Evolutionary conservation across 306 rosid species (phyloP), one percentile per base, ranked within the genome.

Genomic region (Arachis stenosperma): DNA sequence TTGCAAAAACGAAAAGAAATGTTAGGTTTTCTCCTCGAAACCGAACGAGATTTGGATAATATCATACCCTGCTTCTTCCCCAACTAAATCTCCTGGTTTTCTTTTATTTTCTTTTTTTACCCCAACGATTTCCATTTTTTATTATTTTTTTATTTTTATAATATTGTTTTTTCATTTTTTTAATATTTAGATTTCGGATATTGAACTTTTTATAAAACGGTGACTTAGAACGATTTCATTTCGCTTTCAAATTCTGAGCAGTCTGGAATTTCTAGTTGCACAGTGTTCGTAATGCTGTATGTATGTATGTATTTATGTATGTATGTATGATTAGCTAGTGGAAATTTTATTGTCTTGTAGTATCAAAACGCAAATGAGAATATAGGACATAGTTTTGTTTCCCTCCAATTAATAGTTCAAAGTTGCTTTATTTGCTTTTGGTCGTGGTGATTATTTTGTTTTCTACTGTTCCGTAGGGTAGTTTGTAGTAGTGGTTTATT

Each of bases 1-100:
- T 39, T 61, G 9, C 15, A 54, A 70, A 17, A 44, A 10, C 12
- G n/a, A 4, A 12, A 12, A 50, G 5, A n/a, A 52, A n/a, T 57
- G 4, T 69, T 77, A 51, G 79, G 73, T 44, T 75, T 65, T 61
- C 14, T 43, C 50, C 41, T 75, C 14, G 0, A 1, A 51, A 12
- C 30, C 53, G 22, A 47, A 17, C 30, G 3, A 13, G 43, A 56
- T 10, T 56, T 27, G 44, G 55, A 5, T 15, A 43, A 48, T 13
- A 14, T 44, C 51, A 14, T 52, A 15, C 8, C 30, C 8, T 6
- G 51, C 36, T 69, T 50, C 41, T 52, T 64, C 36, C 55, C 55
- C 36, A 22, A 55, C 70, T 47, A 55, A 13, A n/a, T 39, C 61
- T 67, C 2, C 13, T 8, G 3, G 33, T 65, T 33, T 33, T 33